Conservation (phyloP, 163 green algal genomes). For the Volvox carteri region DNA sequence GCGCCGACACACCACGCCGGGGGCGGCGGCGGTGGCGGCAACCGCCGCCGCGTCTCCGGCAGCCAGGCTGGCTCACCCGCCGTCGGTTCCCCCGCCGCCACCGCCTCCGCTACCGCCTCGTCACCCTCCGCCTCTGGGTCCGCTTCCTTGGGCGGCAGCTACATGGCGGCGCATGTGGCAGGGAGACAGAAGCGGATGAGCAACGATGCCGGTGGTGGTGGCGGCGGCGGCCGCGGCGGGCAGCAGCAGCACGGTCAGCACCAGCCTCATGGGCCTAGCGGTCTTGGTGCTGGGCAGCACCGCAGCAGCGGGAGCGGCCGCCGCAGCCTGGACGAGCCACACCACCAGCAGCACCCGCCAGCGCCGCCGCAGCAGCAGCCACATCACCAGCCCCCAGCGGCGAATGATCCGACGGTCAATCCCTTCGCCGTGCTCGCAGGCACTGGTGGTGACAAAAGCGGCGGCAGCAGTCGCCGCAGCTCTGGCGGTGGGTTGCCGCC, state of each 20-base stretch:
- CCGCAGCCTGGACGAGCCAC: conserved; percentile 20
- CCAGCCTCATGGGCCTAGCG: neutral
- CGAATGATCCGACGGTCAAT: conserved; percentile 31
- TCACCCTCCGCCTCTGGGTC: neutral
- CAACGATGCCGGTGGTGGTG: neutral
- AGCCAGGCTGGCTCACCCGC: neutral
- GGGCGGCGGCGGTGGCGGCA: too few relatives aligned
- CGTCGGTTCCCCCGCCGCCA: neutral
- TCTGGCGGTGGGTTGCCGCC: conserved; percentile 9
- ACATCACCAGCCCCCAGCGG: neutral
- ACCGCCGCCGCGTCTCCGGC: neutral
- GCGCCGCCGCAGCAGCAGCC: neutral
- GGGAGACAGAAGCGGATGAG: neutral
- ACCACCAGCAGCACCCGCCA: conserved; percentile 1
- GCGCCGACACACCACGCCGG: neutral
- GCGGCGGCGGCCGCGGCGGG: neutral
- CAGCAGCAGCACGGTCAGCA: neutral
- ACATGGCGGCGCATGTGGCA: conserved; percentile 24
- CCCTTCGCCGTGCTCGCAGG: conserved; percentile 28
- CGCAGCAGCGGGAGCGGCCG: neutral
- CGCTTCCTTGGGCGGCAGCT: neutral
- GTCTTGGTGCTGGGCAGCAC: neutral
- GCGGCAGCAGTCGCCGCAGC: conserved; percentile 10
- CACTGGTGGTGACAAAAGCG: neutral
- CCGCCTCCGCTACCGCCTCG: neutral